Conservation (phyloP, 2,329 filamentous ascomycete species). For the Ophiostoma tasmaniense region DNA sequence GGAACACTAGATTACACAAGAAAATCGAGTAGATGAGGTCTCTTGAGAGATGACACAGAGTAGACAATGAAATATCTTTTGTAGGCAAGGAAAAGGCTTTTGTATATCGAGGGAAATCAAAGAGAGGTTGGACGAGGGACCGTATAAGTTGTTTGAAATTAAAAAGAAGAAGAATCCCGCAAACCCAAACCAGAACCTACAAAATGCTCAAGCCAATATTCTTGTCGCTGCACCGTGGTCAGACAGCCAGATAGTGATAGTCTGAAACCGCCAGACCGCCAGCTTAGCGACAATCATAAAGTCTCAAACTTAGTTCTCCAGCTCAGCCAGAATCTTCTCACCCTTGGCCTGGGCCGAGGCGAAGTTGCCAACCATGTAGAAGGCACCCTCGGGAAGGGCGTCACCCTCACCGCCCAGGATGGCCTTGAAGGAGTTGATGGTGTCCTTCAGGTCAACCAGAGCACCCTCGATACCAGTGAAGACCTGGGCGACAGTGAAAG, state of each 20-base stretch:
- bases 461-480: conserved; percentile 92
- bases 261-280: background rate
- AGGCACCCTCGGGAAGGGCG: conserved; percentile 81
- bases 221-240: background rate
- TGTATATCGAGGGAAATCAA: conserved; percentile 3
- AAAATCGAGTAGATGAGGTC: conserved; percentile 6
- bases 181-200: conserved; percentile 9
- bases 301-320: conserved; percentile 48
- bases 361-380: conserved; percentile 99
- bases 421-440: conserved; percentile 93
- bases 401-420: conserved; percentile 94
- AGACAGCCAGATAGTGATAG: too few relatives aligned
- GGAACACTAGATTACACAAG: conserved; percentile 11
- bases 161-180: conserved; percentile 7
- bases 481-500: conserved; percentile 79
- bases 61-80: conserved; percentile 6
- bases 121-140: conserved; percentile 3
- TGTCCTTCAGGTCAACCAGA: conserved; percentile 98
- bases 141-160: conserved; percentile 8
- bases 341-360: conserved; percentile 90
- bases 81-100: conserved; percentile 5
- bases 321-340: conserved; percentile 98
- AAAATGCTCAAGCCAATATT: conserved; percentile 4
- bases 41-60: background rate
- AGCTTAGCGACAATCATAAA: too few relatives aligned